Base-by-base conservation (phyloP, 2,329 filamentous ascomycete genomes). In the Xylaria hypoxylon region DNA sequence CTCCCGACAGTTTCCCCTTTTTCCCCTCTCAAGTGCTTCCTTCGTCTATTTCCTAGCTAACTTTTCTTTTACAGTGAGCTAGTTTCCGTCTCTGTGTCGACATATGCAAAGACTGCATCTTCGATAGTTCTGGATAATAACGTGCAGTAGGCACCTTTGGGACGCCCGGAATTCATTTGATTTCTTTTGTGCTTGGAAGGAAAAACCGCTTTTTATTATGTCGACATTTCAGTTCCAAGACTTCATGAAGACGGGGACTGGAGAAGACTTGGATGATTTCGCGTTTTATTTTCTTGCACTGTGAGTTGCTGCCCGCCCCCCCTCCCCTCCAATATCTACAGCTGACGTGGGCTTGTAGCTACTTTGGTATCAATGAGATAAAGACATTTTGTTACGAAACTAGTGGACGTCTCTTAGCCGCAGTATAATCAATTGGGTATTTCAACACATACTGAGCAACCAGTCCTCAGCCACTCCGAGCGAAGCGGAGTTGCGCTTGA, bases 171-270 rank as follows among this genome's bases (percentile, higher is more conserved):
- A 77, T 4, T 80, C 81, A 1, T 73, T 80, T 22, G 77, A 80
- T 2, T 84, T 84, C 68, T 83, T 76, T 70, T 77, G 74, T 1
- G 78, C 81, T 2, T 84, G 82, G 82, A 73, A 59, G 13, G 70
- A 72, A 35, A 70, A 72, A 48, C 73, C 72, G 0, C 53, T 72
- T 44, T 73, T 61, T 58, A 66, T 75, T 15, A 69, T 75, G 28
- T 64, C 64, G 1, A 51, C 51, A 10, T 73, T 74, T 11, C n/a
- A 64, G 15, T 72, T 74, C 17, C 64, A 74, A 5, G 58, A 71
- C 2, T 74, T 74, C 19, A 8, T 73, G 13, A 65, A 67, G 47
- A 65, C 52, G 5, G 73, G 70, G 11, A 70, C 52, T 17, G 69
- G 66, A 22, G 70, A 71, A 8, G 74, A 74, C 40, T 40, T 72